Evolutionary conservation across 2,329 filamentous ascomycete species (phyloP).

Genomic region (Venturia effusa): DNA sequence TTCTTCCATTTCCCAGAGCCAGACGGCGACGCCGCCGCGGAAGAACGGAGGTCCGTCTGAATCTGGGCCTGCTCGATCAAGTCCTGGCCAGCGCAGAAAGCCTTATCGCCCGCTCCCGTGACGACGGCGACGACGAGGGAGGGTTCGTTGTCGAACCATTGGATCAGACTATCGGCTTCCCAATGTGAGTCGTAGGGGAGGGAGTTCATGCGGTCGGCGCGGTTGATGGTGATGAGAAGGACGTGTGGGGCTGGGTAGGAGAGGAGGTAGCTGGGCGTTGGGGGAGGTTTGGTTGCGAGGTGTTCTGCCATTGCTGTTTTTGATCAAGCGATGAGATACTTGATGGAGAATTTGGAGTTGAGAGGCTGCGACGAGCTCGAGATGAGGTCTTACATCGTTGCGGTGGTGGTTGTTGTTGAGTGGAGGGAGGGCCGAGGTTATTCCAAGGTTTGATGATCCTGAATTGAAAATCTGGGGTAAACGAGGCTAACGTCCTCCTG

Average conservation of each 20-base stretch:
- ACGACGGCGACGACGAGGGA: constrained; percentile 26
- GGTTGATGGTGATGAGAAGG: constrained; percentile 43
- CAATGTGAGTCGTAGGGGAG: constrained; percentile 33
- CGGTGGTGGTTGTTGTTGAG: background rate
- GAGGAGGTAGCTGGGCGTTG: constrained; percentile 24
- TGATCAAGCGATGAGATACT: too few relatives aligned
- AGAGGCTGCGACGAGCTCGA: background rate
- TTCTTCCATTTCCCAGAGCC: constrained; percentile 1
- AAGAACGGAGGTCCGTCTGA: constrained; percentile 12
- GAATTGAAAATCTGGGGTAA: background rate
- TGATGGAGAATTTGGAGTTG: background rate
- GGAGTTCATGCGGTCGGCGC: constrained; percentile 38
- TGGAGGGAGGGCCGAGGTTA: background rate
- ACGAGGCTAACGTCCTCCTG: background rate
- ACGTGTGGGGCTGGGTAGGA: constrained; percentile 35
- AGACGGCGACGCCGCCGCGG: too few relatives aligned
- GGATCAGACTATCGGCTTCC: constrained; percentile 39
- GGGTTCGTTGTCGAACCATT: constrained; percentile 29
- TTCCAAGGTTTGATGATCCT: too few relatives aligned
- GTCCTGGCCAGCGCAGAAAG: constrained; percentile 46
- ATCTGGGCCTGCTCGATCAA: constrained; percentile 35
- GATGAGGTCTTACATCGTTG: background rate
- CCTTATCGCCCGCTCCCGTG: constrained; percentile 41
- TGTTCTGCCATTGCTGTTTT: background rate
- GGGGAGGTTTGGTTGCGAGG: constrained; percentile 5